Evolutionary conservation across 1,139 yeast species (phyloP).

Genomic region (Yamadazyma buinensis): DNA sequence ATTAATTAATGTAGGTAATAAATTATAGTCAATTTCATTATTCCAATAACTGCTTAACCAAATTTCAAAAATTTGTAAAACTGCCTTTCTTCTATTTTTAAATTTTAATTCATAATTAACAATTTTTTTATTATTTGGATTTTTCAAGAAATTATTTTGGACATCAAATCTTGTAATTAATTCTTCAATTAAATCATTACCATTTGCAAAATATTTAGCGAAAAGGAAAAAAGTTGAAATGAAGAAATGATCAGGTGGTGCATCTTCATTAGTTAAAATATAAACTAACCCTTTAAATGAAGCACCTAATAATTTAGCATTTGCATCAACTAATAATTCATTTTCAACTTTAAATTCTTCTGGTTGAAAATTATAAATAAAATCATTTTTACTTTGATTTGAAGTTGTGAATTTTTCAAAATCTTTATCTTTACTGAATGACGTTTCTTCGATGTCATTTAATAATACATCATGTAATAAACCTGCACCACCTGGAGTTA

Average conservation of each 20-base stretch:
- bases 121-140: conserved; percentile 29
- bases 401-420: conserved; percentile 32
- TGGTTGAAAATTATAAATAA: conserved; percentile 12
- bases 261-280: conserved; percentile 66
- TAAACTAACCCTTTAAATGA: conserved; percentile 73
- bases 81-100: conserved; percentile 62
- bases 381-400: conserved; percentile 9
- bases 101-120: conserved; percentile 48
- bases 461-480: conserved; percentile 46
- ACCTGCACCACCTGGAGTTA: conserved; percentile 59
- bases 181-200: conserved; percentile 67
- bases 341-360: conserved; percentile 24
- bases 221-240: conserved; percentile 77
- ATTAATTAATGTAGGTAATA: conserved; percentile 66
- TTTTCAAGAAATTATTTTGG: conserved; percentile 27
- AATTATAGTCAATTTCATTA: conserved; percentile 52
- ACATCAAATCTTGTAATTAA: conserved; percentile 65
- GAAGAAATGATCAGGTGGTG: conserved; percentile 68
- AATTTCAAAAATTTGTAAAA: conserved; percentile 63
- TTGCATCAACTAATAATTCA: conserved; percentile 45
- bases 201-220: conserved; percentile 70
- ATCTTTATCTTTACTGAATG: conserved; percentile 39
- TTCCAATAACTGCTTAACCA: conserved; percentile 94
- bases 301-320: conserved; percentile 67
- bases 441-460: conserved; percentile 41